Conservation (phyloP, 306 rosid species). For the Purshia tridentata region DNA sequence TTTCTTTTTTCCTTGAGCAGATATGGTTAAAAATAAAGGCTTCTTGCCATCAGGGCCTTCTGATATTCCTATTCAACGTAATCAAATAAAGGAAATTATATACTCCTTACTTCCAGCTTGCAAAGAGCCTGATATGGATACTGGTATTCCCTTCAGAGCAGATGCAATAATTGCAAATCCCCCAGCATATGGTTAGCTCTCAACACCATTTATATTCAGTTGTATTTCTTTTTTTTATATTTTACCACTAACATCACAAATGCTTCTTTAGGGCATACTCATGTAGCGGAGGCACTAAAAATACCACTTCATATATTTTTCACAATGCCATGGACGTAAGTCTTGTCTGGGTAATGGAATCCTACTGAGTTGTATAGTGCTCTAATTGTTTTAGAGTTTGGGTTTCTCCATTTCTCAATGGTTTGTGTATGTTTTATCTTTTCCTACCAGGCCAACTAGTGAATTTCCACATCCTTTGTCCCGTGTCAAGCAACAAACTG, state of each 20-base stretch:
- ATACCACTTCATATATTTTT: slow-evolving; percentile 92
- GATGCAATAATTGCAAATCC: slow-evolving; percentile 99
- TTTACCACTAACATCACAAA: slow-evolving; percentile 26
- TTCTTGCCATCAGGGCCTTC: slow-evolving; percentile 99
- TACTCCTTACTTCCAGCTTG: slow-evolving; percentile 86
- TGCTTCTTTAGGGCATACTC: slow-evolving; percentile 77
- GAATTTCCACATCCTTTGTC: slow-evolving; percentile 99
- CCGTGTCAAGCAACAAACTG: slow-evolving; percentile 94
- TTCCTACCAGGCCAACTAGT: slow-evolving; percentile 79
- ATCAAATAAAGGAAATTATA: slow-evolving; percentile 91
- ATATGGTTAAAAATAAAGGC: slow-evolving; percentile 99
- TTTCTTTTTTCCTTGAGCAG: slow-evolving; percentile 42
- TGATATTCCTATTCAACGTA: slow-evolving; percentile 86
- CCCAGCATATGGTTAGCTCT: slow-evolving; percentile 86
- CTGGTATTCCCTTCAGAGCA: slow-evolving; percentile 71
- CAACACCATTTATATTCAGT: slow-evolving; percentile 3
- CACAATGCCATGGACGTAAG: slow-evolving; percentile 99
- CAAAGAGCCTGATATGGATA: slow-evolving; percentile 81
- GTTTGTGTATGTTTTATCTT: slow-evolving; percentile 26
- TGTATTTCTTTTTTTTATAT: slow-evolving; percentile 10
- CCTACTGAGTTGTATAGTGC: slow-evolving; percentile 12
- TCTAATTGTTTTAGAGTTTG: slow-evolving; percentile 14
- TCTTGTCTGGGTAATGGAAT: slow-evolving; percentile 54
- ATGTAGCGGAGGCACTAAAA: slow-evolving; percentile 95
- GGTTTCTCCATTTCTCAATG: slow-evolving; percentile 23